phyloP scores from a whole-genome alignment of 208 protist species.

The Acanthamoeba healyi region DNA sequence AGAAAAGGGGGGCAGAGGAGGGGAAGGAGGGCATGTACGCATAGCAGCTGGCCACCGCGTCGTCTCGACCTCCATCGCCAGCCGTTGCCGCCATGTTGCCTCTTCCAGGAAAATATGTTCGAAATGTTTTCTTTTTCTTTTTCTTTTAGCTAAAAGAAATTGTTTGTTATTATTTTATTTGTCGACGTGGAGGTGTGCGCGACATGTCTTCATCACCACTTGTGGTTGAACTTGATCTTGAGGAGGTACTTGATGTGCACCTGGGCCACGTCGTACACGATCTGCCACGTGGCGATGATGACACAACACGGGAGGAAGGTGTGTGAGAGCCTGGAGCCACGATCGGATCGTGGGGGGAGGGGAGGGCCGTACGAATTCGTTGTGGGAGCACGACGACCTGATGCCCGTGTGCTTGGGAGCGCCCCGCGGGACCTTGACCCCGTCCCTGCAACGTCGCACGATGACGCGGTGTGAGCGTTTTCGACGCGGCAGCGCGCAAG shows the following conservation, averaged over 20 bases:
- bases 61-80: background rate
- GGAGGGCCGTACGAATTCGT: background rate
- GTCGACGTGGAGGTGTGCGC: too few species aligned
- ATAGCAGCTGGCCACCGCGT: background rate
- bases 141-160: background rate
- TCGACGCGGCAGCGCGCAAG: too few species aligned
- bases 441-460: background rate
- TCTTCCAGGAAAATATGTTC: background rate
- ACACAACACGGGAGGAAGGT: too few species aligned
- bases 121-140: background rate
- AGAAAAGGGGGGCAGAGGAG: background rate
- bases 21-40: background rate
- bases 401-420: conserved; percentile 38
- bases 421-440: background rate
- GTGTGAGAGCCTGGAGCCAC: too few species aligned
- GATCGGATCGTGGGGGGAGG: too few species aligned
- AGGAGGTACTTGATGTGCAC: conserved; percentile 5
- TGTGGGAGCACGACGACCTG: conserved; percentile 25
- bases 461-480: background rate
- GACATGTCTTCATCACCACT: background rate
- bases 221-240: conserved; percentile 32
- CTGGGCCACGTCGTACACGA: conserved; percentile 20
- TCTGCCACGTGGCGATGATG: background rate
- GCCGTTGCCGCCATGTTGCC: too few species aligned
- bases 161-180: background rate